phyloP scores from a whole-genome alignment of 148 eudicot genomes.

The Linanthus parryae region DNA sequence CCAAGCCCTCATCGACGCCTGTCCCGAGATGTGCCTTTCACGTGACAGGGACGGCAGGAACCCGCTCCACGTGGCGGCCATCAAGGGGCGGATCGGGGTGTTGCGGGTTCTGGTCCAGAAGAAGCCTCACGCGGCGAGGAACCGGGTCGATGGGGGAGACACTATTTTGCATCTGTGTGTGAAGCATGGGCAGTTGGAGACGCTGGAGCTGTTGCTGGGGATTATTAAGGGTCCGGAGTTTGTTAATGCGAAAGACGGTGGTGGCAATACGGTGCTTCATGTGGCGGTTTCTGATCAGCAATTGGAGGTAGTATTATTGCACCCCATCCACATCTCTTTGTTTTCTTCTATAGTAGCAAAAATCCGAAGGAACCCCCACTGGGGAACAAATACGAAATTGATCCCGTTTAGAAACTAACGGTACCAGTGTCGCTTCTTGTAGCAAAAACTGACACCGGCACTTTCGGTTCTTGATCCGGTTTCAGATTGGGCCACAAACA shows the following conservation, averaged over 20 bases:
- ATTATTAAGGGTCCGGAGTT: conserved; percentile 7
- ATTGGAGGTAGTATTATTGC: too few species aligned
- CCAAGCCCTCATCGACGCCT: background rate
- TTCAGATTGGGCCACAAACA: too few species aligned
- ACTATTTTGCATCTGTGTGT: conserved; percentile 22
- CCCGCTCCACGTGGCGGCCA: conserved; percentile 23
- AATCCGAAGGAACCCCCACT: too few species aligned
- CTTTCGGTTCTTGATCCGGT: too few species aligned
- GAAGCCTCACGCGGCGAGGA: conserved; percentile 8
- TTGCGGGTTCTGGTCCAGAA: conserved; percentile 11
- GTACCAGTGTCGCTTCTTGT: too few species aligned
- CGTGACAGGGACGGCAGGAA: conserved; percentile 16
- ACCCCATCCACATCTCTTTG: too few species aligned
- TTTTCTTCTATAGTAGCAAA: too few species aligned
- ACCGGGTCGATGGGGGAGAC: background rate
- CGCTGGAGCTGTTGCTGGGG: conserved; percentile 8
- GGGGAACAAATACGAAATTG: too few species aligned
- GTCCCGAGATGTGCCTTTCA: conserved; percentile 8
- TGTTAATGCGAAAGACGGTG: conserved; percentile 10
- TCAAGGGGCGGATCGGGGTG: conserved; percentile 13
- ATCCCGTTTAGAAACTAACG: too few species aligned
- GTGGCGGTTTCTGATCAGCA: conserved; percentile 13
- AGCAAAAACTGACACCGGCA: too few species aligned
- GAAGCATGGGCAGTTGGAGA: conserved; percentile 15
- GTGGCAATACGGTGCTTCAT: conserved; percentile 17